Evolutionary conservation across 2,329 filamentous ascomycete species (phyloP).

Genomic region (Periconia macrospinosa): DNA sequence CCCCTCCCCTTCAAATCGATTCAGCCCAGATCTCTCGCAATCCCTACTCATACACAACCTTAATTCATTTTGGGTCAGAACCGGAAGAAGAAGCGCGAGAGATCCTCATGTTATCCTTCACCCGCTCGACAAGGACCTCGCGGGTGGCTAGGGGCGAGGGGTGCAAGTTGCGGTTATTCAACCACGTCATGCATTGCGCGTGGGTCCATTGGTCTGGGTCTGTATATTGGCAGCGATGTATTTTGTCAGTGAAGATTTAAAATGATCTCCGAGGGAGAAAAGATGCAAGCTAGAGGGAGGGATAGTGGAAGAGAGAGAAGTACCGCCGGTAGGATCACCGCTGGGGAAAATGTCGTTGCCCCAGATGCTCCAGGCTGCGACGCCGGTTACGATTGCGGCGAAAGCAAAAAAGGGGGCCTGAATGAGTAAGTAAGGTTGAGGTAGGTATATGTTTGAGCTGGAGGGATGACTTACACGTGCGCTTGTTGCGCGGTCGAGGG

Average conservation of each 20-base stretch:
- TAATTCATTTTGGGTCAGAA: no score
- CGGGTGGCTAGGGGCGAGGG: slow-evolving; percentile 61
- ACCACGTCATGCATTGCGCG: slow-evolving; percentile 79
- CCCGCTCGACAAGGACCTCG: slow-evolving; percentile 67
- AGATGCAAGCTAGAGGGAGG: slow-evolving; percentile 4
- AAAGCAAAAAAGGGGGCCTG: slow-evolving; percentile 57
- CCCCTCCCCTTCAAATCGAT: no score
- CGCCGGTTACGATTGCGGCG: slow-evolving; percentile 77
- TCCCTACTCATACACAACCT: no score
- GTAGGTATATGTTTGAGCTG: slow-evolving; percentile 18
- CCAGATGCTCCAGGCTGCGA: slow-evolving; percentile 82
- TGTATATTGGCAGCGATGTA: slow-evolving; percentile 25
- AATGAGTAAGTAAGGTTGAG: slow-evolving; percentile 1
- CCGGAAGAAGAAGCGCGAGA: slow-evolving; percentile 11
- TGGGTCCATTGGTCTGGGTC: slow-evolving; percentile 74
- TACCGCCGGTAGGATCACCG: slow-evolving; percentile 78
- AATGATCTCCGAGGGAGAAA: background rate
- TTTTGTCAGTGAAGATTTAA: background rate
- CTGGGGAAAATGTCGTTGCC: slow-evolving; percentile 81
- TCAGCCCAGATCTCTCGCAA: background rate
- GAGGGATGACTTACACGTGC: slow-evolving; percentile 42
- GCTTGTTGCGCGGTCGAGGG: slow-evolving; percentile 51
- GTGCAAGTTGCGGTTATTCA: slow-evolving; percentile 68
- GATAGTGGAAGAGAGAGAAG: slow-evolving; percentile 19
- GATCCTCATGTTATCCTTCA: slow-evolving; percentile 67